A percentile compares a stretch with the other conserved stretches of the same genome.
Conservation (phyloP, 176 grass and related monocot species). For the Aegilops longissima region DNA sequence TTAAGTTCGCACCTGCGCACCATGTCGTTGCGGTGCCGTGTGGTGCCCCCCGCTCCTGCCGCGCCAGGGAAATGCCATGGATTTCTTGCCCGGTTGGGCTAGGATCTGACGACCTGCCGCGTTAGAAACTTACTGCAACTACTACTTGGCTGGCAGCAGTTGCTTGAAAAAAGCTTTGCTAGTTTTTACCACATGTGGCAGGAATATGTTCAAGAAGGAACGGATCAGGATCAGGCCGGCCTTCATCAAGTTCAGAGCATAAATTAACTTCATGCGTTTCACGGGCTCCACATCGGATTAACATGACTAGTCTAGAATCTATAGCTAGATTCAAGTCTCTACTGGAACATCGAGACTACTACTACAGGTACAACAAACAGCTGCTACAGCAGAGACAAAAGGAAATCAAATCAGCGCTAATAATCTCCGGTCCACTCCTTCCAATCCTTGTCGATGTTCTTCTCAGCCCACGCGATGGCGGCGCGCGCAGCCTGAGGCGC, state of each 20-base stretch:
- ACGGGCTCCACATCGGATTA: neutral
- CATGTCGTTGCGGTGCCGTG: neutral
- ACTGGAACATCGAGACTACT: conserved; percentile 8
- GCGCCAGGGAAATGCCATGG: neutral
- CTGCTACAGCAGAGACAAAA: neutral
- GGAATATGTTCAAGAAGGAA: neutral
- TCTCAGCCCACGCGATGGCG: conserved; percentile 75
- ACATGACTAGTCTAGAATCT: conserved; percentile 18
- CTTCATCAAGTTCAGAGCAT: neutral
- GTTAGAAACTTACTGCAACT: neutral
- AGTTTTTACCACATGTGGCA: conserved; percentile 8
- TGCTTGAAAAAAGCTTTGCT: too few relatives aligned
- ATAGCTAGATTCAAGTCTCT: neutral
- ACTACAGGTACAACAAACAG: conserved; percentile 1
- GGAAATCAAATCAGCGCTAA: conserved; percentile 8
- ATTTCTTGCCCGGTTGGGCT: neutral
- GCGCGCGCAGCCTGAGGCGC: conserved; percentile 71
- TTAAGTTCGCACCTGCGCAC: neutral
- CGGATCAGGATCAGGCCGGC: neutral
- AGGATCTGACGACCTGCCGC: neutral
- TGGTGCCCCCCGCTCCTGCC: neutral
- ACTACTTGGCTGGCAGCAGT: too few relatives aligned
- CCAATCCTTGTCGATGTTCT: conserved; percentile 82
- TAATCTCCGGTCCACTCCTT: conserved; percentile 73
- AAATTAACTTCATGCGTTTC: neutral